phyloP scores from a whole-genome alignment of 192 early-diverging fungal genomes.

The Backusella tuberculispora region DNA sequence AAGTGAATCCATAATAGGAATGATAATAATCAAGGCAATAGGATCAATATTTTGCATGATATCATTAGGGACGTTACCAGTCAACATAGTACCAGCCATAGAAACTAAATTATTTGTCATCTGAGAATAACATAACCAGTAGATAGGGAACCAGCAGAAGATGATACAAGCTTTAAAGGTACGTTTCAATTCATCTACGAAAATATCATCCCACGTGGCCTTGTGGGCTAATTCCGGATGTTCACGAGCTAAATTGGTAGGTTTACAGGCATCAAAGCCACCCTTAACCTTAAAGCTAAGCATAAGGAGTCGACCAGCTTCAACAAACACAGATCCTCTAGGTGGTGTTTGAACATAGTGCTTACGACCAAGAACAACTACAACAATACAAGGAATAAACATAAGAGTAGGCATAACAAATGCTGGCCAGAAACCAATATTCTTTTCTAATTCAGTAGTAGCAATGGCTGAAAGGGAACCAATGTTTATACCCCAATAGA shows the following conservation, averaged over 20 bases:
- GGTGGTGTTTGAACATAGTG: conserved; percentile 60
- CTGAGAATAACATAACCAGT: conserved; percentile 76
- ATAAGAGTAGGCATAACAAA: conserved; percentile 54
- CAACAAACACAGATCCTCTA: conserved; percentile 62
- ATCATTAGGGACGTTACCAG: conserved; percentile 65
- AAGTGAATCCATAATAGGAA: conserved; percentile 73
- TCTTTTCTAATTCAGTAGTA: conserved; percentile 63
- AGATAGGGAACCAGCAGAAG: conserved; percentile 73
- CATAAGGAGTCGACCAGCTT: conserved; percentile 37
- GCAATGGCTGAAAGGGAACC: conserved; percentile 67
- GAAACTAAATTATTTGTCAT: conserved; percentile 68
- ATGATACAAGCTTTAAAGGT: conserved; percentile 69
- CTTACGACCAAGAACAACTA: conserved; percentile 56
- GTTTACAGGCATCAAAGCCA: conserved; percentile 63
- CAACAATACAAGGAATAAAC: conserved; percentile 56
- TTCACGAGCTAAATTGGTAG: conserved; percentile 48
- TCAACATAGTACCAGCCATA: conserved; percentile 65
- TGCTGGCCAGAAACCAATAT: conserved; percentile 63
- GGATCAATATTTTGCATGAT: conserved; percentile 73
- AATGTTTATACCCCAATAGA: conserved; percentile 80
- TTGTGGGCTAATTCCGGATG: conserved; percentile 30
- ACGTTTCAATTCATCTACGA: conserved; percentile 69
- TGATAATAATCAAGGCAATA: conserved; percentile 68
- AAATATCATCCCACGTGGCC: conserved; percentile 72
- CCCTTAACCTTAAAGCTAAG: conserved; percentile 40